phyloP scores from a whole-genome alignment of 2,329 filamentous ascomycete genomes.

The Coniochaeta prunicola region DNA sequence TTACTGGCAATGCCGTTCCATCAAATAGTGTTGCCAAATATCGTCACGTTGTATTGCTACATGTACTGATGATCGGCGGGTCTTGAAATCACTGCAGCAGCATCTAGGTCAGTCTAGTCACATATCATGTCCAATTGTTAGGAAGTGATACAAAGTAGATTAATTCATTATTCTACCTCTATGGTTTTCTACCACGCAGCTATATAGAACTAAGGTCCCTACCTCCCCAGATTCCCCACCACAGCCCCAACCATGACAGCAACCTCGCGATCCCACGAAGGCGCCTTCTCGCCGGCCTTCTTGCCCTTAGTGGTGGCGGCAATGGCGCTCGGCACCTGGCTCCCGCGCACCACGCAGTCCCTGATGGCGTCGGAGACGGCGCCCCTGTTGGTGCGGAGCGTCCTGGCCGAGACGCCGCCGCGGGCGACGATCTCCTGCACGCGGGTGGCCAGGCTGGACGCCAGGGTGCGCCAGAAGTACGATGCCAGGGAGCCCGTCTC shows the following conservation, averaged over 20 bases:
- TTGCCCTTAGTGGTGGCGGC: constrained; percentile 31
- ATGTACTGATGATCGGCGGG: too few species aligned
- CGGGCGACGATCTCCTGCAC: constrained; percentile 79
- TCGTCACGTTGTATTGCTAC: too few species aligned
- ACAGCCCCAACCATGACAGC: constrained; percentile 92
- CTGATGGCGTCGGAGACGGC: constrained; percentile 69
- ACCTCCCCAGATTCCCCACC: constrained; percentile 47
- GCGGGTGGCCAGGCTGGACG: constrained; percentile 64
- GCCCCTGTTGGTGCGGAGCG: constrained; percentile 68
- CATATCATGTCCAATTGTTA: not conserved
- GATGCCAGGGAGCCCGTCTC: constrained; percentile 83
- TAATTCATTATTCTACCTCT: not conserved
- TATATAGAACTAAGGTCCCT: not conserved
- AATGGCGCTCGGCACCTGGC: constrained; percentile 55
- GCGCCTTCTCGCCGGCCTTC: constrained; percentile 29
- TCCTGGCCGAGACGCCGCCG: constrained; percentile 77
- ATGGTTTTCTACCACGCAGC: not conserved
- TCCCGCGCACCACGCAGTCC: constrained; percentile 76
- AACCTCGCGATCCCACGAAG: constrained; percentile 79
- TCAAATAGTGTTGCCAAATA: not conserved
- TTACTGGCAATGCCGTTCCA: not conserved
- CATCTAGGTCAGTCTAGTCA: too few species aligned
- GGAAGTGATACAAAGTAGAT: not conserved
- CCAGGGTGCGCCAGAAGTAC: constrained; percentile 90
- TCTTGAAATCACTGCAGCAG: too few species aligned